phyloP scores from a whole-genome alignment of 2,329 filamentous ascomycete species.

The Ophiostoma novo-ulmi region DNA sequence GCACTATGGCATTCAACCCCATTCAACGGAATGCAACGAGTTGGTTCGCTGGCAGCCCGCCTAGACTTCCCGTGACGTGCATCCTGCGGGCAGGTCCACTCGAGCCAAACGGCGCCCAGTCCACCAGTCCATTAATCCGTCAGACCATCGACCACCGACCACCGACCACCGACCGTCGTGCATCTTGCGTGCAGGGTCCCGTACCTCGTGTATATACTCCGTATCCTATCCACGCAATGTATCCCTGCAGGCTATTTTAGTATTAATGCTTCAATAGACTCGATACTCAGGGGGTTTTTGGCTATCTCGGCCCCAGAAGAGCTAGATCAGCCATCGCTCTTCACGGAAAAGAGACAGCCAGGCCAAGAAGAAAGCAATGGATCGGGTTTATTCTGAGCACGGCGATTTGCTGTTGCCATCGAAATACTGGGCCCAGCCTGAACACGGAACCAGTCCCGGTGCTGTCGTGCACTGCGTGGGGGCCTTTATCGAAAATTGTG shows the following conservation, averaged over 20 bases:
- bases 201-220: background rate
- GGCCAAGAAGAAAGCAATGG: background rate
- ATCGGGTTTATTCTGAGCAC: background rate
- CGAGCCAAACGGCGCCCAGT: background rate
- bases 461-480: background rate
- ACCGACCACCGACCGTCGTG: background rate
- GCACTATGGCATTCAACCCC: background rate
- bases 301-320: background rate
- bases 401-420: background rate
- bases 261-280: background rate
- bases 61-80: constrained; percentile 14
- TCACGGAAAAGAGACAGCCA: background rate
- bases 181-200: background rate
- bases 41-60: constrained; percentile 8
- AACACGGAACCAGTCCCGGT: background rate
- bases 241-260: background rate
- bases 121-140: background rate
- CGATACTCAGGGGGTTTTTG: background rate
- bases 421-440: background rate
- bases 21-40: background rate
- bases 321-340: background rate
- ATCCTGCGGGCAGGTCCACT: constrained; percentile 7
- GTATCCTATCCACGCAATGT: background rate
- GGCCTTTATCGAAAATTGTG: background rate
- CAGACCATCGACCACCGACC: background rate